Conservation (phyloP, 208 protist genomes). For the Naegleria lovaniensis region DNA sequence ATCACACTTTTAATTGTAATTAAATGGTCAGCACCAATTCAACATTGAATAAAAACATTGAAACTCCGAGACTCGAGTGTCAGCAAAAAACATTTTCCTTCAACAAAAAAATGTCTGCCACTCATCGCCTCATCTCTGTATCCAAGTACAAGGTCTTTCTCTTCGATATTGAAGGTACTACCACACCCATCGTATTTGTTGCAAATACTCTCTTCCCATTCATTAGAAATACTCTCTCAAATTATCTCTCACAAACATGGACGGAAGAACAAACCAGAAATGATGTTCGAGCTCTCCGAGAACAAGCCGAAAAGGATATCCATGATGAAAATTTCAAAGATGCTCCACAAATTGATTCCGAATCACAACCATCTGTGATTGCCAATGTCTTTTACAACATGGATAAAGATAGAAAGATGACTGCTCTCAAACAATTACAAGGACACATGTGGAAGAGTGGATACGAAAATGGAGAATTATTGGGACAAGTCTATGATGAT, state of each 20-base stretch:
- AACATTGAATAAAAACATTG: too few species aligned
- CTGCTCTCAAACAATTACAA: conserved; percentile 20
- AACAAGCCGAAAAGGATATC: neutral
- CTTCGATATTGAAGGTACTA: conserved; percentile 52
- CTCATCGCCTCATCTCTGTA: neutral
- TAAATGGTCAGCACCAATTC: neutral
- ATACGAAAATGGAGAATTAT: neutral
- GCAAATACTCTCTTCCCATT: conserved; percentile 49
- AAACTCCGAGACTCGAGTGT: too few species aligned
- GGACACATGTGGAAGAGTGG: neutral
- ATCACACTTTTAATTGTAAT: neutral
- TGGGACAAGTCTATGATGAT: neutral
- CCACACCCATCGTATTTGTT: conserved; percentile 57
- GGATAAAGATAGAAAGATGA: conserved; percentile 9
- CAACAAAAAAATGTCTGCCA: neutral
- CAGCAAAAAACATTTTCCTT: too few species aligned
- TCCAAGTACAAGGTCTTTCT: conserved; percentile 20
- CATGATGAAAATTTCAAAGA: neutral
- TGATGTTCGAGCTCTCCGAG: neutral
- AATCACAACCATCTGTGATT: neutral
- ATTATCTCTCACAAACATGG: conserved; percentile 23
- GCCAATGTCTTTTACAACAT: neutral
- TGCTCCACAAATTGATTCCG: conserved; percentile 2
- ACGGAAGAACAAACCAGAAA: neutral
- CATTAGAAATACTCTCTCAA: conserved; percentile 30